Conservation (phyloP, 1,284 basidiomycete species). For the Singerocomus inundabilis region DNA sequence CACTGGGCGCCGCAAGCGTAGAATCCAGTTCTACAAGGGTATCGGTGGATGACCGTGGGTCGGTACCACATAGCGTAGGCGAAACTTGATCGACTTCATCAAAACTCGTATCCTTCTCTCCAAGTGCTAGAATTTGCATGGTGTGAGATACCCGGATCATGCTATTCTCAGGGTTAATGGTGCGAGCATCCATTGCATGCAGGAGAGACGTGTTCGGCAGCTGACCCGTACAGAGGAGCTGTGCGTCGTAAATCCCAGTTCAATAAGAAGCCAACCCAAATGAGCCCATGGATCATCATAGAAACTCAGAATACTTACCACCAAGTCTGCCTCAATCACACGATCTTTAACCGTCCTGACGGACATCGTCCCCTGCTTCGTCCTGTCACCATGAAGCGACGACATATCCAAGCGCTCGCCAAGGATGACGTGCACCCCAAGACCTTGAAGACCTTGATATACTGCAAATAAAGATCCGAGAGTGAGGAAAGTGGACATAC, state of each 20-base stretch:
- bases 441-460: conserved; percentile 40
- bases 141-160: conserved; percentile 57
- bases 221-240: conserved; percentile 79
- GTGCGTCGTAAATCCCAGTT: not conserved
- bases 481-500: not conserved
- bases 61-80: conserved; percentile 8
- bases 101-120: not conserved
- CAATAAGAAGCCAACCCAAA: too few species aligned
- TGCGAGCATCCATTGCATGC: conserved; percentile 45
- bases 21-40: conserved; percentile 8
- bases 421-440: conserved; percentile 50
- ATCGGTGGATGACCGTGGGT: conserved; percentile 8
- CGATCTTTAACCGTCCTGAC: conserved; percentile 57
- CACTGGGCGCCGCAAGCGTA: not conserved
- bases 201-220: conserved; percentile 67
- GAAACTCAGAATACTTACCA: conserved; percentile 43
- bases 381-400: conserved; percentile 29
- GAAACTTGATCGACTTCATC: not conserved
- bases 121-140: conserved; percentile 49
- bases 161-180: conserved; percentile 48
- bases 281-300: too few species aligned
- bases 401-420: conserved; percentile 54
- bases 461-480: conserved; percentile 33
- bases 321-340: conserved; percentile 59
- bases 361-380: conserved; percentile 25